Base-by-base conservation (phyloP, 1,284 basidiomycete genomes). In the Pisolithus thermaeus region DNA sequence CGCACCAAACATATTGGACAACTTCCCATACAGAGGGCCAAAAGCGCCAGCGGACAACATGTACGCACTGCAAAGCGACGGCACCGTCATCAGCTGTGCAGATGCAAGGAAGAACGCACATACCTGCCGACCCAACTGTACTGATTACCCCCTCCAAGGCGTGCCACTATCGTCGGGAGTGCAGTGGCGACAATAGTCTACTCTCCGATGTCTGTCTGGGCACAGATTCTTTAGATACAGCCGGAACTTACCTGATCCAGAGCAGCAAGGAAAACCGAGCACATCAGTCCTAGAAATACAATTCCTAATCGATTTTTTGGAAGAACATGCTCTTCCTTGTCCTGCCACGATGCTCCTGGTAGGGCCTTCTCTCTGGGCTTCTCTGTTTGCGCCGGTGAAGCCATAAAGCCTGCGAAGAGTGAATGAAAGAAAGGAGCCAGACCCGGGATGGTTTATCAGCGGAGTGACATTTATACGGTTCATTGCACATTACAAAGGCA, bases 101-200 rank as follows among this genome's bases (percentile, higher is more conserved):
- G 44, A 2, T 46, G 47, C 16, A 39, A 32, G n/a, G 49, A 39
- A 18, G 16, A 14, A 28, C 20, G 20, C 18, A 63, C 73, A 23
- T 55, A 84, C 87, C 78, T 87, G 60, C 86, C 87, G 22, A 88
- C 84, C 87, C 87, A 90, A 54, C 82, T 82, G 60, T 88, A 89
- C 41, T 77, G 73, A 16, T 69, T 76, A 7, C 86, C 87, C 28
- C 83, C 84, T 39, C 85, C 84, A 0, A 91, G 75, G 35, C 85
- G 68, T 12, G 63, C 70, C 7, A 89, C 86, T 46, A 91, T 90
- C 2, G 85, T 90, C 1, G 88, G 88, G 38, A 91, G 68, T n/a
- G 88, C 88, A 12, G 87, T 91, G 1, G 86, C 82, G 12, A 89
- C 82, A 54, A 89, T 88, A 2, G 84, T 87, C 84, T 88, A 44